Conservation (phyloP, 2,329 filamentous ascomycete species). For the Fusarium penzigii region DNA sequence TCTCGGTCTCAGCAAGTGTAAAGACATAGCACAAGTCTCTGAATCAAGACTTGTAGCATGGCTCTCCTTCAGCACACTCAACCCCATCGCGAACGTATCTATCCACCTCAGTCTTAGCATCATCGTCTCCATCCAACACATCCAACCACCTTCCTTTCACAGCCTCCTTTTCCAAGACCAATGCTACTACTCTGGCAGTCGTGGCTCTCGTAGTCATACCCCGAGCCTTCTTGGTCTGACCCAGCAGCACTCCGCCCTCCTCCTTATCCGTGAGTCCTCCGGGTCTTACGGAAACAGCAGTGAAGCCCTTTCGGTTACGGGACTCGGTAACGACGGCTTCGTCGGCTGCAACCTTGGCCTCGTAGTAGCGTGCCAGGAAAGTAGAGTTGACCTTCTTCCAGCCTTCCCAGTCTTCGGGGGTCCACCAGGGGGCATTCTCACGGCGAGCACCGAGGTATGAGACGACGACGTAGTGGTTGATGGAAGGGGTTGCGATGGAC, state of each 20-base stretch:
- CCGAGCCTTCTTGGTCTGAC: slow-evolving; percentile 36
- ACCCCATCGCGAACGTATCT: slow-evolving; percentile 22
- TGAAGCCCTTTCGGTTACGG: slow-evolving; percentile 38
- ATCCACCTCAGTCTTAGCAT: slow-evolving; percentile 24
- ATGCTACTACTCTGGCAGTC: slow-evolving; percentile 55
- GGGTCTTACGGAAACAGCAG: slow-evolving; percentile 51
- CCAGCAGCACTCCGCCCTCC: slow-evolving; percentile 44
- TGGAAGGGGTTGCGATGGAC: slow-evolving; percentile 24
- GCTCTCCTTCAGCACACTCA: slow-evolving; percentile 27
- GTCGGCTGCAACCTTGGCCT: slow-evolving; percentile 58
- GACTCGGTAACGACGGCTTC: slow-evolving; percentile 49
- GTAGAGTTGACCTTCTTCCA: slow-evolving; percentile 40
- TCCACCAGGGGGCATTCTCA: slow-evolving; percentile 52
- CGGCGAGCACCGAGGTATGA: slow-evolving; percentile 57
- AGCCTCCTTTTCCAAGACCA: slow-evolving; percentile 44
- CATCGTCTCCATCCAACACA: slow-evolving; percentile 51
- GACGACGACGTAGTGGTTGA: slow-evolving; percentile 61
- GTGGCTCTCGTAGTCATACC: slow-evolving; percentile 53
- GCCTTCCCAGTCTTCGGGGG: slow-evolving; percentile 44
- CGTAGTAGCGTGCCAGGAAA: slow-evolving; percentile 49
- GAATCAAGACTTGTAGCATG: slow-evolving; percentile 14
- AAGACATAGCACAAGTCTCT: too few relatives aligned
- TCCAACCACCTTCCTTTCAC: slow-evolving; percentile 51
- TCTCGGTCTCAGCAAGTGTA: too few relatives aligned
- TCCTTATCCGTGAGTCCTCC: slow-evolving; percentile 48